Percentiles rank a stretch among this genome's conserved stretches.
Conservation (phyloP, 768 basidiomycete genomes). For the Dictyophora rubrovolvata region DNA sequence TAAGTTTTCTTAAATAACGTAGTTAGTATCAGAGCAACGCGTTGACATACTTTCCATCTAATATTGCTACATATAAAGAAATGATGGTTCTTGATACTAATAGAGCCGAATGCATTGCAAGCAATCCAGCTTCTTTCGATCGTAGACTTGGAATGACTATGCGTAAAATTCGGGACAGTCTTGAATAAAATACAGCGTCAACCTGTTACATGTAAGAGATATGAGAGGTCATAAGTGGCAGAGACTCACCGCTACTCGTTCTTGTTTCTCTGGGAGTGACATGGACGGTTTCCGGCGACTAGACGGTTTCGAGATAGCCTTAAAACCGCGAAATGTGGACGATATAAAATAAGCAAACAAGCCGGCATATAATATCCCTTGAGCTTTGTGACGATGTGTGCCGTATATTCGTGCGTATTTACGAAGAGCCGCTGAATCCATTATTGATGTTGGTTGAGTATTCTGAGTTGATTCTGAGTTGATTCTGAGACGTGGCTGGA, state of each 20-base stretch:
- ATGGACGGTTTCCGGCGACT: constrained; percentile 27
- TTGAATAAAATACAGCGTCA: constrained; percentile 84
- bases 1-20: constrained; percentile 25
- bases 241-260: constrained; percentile 56
- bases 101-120: constrained; percentile 81
- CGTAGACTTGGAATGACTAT: constrained; percentile 83
- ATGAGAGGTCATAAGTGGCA: not conserved
- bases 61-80: constrained; percentile 85
- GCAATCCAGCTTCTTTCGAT: constrained; percentile 79
- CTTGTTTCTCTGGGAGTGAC: constrained; percentile 31
- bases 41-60: constrained; percentile 68
- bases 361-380: constrained; percentile 54
- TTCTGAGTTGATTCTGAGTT: not conserved
- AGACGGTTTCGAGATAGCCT: constrained; percentile 19
- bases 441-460: not conserved
- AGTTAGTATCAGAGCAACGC: constrained; percentile 2
- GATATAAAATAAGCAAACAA: constrained; percentile 66
- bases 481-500: not conserved
- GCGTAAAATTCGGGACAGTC: constrained; percentile 62
- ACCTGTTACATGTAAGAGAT: constrained; percentile 37
- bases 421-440: not conserved
- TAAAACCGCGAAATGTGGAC: constrained; percentile 50
- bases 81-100: constrained; percentile 85
- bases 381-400: constrained; percentile 57
- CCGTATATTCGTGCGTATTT: constrained; percentile 44